Conservation (phyloP, 148 eudicot genomes). For the Nepenthes mirabilis region DNA sequence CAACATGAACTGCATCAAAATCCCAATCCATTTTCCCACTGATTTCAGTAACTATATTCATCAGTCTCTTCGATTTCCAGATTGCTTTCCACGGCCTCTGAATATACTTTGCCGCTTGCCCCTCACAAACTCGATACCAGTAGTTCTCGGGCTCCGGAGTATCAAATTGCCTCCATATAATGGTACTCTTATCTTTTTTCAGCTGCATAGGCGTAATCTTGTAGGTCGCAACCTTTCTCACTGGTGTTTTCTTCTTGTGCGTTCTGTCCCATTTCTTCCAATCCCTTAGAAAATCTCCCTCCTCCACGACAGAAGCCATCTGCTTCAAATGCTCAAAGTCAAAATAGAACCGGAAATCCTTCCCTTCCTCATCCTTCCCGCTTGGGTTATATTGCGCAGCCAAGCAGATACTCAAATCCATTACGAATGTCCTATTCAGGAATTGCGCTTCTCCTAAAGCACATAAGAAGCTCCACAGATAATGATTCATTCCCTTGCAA, state of each 20-base stretch:
- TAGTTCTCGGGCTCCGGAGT: conserved; percentile 88
- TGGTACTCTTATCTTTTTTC: conserved; percentile 64
- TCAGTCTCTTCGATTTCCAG: conserved; percentile 97
- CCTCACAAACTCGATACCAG: conserved; percentile 95
- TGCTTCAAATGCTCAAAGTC: conserved; percentile 96
- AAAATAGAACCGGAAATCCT: conserved; percentile 82
- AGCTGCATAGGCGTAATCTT: conserved; percentile 76
- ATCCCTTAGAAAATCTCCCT: conserved; percentile 60
- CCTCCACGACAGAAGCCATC: conserved; percentile 67
- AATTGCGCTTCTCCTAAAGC: conserved; percentile 91
- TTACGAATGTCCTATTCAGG: conserved; percentile 81
- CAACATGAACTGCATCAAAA: conserved; percentile 88
- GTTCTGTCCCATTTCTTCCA: conserved; percentile 69
- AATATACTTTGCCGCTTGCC: conserved; percentile 53
- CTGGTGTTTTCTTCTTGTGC: conserved; percentile 59
- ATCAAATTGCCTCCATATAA: conserved; percentile 90
- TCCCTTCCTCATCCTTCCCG: conserved; percentile 78
- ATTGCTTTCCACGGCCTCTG: conserved; percentile 88
- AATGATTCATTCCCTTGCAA: conserved; percentile 94
- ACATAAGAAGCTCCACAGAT: conserved; percentile 89
- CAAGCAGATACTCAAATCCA: conserved; percentile 80
- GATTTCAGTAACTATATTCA: conserved; percentile 89
- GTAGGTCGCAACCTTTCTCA: conserved; percentile 47
- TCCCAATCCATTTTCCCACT: conserved; percentile 97
- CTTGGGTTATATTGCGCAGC: conserved; percentile 44